A percentile compares a stretch with the other conserved stretches of the same genome.
phyloP scores from a whole-genome alignment of 371 early-diverging fungal genomes.

The Mucor mucedo region DNA sequence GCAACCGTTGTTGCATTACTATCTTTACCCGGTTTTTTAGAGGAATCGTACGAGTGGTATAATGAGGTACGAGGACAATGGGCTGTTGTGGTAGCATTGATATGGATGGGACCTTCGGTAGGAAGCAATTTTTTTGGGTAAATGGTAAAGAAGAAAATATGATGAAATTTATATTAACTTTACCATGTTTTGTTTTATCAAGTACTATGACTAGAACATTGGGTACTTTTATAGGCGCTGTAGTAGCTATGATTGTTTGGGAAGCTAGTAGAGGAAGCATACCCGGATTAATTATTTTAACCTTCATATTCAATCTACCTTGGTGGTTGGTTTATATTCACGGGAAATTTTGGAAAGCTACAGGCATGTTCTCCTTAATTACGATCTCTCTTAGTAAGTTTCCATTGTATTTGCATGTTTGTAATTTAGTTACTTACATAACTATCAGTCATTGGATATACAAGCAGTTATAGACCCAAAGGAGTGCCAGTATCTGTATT shows the following conservation, averaged over 20 bases:
- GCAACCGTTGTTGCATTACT: constrained; percentile 38
- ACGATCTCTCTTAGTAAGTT: constrained; percentile 54
- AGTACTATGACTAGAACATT: constrained; percentile 47
- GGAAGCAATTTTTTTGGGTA: constrained; percentile 58
- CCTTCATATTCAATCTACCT: constrained; percentile 46
- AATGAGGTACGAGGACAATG: constrained; percentile 45
- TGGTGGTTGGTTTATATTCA: constrained; percentile 48
- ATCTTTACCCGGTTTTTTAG: constrained; percentile 44
- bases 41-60: constrained; percentile 42
- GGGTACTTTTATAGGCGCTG: constrained; percentile 50
- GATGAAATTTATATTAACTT: not conserved
- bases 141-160: not conserved
- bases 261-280: constrained; percentile 37
- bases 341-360: constrained; percentile 52
- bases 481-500: constrained; percentile 31
- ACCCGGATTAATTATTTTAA: constrained; percentile 35
- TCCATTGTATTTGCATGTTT: not conserved
- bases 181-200: not conserved
- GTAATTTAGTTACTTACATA: not conserved
- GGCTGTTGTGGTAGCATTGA: constrained; percentile 50
- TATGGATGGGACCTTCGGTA: constrained; percentile 58
- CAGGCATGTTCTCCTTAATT: constrained; percentile 49
- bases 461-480: constrained; percentile 28
- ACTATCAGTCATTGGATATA: constrained; percentile 45
- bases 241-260: constrained; percentile 47